Base-by-base conservation (phyloP, 2,329 filamentous ascomycete genomes). In the Paecilomyces fulvus region DNA sequence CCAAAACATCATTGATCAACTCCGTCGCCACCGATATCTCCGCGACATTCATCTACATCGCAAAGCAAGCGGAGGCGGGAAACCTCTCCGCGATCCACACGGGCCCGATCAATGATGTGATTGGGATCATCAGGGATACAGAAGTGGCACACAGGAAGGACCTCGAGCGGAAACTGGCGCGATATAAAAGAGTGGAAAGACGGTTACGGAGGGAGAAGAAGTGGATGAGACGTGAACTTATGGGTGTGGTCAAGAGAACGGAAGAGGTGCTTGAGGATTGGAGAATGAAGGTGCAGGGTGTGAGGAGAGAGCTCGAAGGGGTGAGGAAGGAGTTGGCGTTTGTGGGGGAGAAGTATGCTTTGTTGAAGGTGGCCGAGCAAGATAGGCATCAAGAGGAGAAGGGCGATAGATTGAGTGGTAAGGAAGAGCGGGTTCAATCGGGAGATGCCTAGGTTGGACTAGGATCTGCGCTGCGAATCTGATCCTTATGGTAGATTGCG, bases 11-110 rank as follows among this genome's bases (percentile, higher is more conserved):
- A 7, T 58, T 67, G 10, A 59, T 72, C 33, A 17, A 53, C 10
- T 61, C 65, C 10, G 60, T 73, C 51, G 65, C 69, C 17, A 56
- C 63, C 31, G 68, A 74, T 51, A 69, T 73, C 48, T 56, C 60
- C 17, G 60, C 62, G 0, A 63, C 62, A 2, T 66, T 74, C 20
- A 64, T 66, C 49, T 61, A 55, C 30, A 66, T 74, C 52, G 62
- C 62, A 12, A 60, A 63, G 14, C 64, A 69, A 17, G 49, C 64
- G 14, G 60, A 61, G n/a, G 57, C 57, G 3, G 68, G 66, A 1
- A 63, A 55, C 8, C 62, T 73, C 3, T 54, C 46, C 23, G 12
- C 58, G 1, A 49, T 58, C 3, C 61, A 71, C 30, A 67, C 66
- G 0, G 46, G 43, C 0, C 63, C 67, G 2, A 62, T 71, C 31